Percentiles rank a stretch among this genome's conserved stretches.
Evolutionary conservation across 2,329 filamentous ascomycete genomes (phyloP).

Genomic region (Colletotrichum caudatum): DNA sequence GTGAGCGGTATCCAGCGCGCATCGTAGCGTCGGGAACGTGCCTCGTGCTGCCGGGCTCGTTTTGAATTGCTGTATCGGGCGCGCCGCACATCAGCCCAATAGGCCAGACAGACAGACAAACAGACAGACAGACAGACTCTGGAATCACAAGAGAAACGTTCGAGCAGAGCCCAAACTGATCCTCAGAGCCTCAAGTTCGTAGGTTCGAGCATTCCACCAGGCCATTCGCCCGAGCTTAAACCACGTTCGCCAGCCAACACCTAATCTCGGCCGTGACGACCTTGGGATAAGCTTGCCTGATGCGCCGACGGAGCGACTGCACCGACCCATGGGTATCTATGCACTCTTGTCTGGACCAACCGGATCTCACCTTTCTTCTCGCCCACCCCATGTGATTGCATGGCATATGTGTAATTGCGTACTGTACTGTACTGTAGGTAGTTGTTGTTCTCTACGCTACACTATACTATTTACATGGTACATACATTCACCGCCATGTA

Average conservation of each 20-base stretch:
- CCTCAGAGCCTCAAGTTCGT: conserved; percentile 5
- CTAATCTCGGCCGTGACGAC: conserved; percentile 12
- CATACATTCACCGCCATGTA: no score
- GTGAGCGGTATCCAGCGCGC: neutral
- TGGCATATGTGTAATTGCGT: neutral
- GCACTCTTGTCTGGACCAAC: conserved; percentile 5
- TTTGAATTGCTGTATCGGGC: conserved; percentile 12
- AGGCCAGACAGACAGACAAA: neutral
- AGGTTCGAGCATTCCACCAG: conserved; percentile 30
- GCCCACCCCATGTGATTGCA: neutral
- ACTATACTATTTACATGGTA: neutral
- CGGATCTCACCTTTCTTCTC: neutral
- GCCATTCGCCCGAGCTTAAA: conserved; percentile 39
- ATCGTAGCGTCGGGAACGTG: conserved; percentile 15
- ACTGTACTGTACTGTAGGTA: neutral
- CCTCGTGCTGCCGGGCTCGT: conserved; percentile 13
- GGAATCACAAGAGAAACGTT: conserved; percentile 33
- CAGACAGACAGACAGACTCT: conserved; percentile 6
- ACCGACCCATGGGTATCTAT: neutral
- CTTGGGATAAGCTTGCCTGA: conserved; percentile 12
- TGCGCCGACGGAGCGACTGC: neutral
- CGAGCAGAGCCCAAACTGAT: conserved; percentile 16
- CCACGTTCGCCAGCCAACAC: conserved; percentile 24
- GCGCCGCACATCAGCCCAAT: conserved; percentile 26
- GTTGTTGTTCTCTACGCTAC: neutral